These are phyloP conservation scores for Lolium rigidum DNA, from an alignment of 176 grass and related monocot species.

Conservation along the genomic window DNA sequence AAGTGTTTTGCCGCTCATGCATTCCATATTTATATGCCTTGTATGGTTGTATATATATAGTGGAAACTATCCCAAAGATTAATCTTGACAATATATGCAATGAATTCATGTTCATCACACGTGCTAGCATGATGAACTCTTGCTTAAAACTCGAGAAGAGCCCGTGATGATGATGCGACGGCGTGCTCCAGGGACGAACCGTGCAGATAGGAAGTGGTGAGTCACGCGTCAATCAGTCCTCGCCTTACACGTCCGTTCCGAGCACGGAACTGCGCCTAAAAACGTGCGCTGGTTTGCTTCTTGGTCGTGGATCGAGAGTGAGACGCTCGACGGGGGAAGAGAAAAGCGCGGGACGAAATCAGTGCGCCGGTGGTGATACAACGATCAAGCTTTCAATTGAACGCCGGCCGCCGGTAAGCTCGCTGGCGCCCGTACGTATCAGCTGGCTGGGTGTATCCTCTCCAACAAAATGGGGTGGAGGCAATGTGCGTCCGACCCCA, in stretches of 20 bases:
- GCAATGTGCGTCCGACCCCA: not conserved
- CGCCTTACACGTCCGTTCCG: not conserved
- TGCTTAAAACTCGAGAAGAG: not conserved
- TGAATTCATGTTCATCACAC: no score
- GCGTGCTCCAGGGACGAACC: not conserved
- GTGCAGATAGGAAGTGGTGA: not conserved
- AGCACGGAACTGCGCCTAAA: slow-evolving; percentile 24
- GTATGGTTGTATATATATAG: no score
- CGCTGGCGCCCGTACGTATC: not conserved
- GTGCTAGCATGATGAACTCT: no score
- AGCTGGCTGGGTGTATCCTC: not conserved
- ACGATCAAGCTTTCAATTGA: no score
- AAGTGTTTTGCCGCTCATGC: no score
- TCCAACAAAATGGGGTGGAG: not conserved
- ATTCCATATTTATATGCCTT: no score
- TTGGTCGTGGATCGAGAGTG: no score
- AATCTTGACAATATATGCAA: no score
- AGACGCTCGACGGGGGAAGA: no score
- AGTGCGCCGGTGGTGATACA: no score
- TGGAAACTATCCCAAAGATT: no score
- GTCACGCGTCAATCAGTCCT: slow-evolving; percentile 42
- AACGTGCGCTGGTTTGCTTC: not conserved
- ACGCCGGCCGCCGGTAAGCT: not conserved
- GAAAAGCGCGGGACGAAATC: no score
- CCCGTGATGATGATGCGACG: not conserved